These are phyloP conservation scores for Cystofilobasidium macerans DNA, from an alignment of 768 basidiomycete species.

Conservation along the genomic window DNA sequence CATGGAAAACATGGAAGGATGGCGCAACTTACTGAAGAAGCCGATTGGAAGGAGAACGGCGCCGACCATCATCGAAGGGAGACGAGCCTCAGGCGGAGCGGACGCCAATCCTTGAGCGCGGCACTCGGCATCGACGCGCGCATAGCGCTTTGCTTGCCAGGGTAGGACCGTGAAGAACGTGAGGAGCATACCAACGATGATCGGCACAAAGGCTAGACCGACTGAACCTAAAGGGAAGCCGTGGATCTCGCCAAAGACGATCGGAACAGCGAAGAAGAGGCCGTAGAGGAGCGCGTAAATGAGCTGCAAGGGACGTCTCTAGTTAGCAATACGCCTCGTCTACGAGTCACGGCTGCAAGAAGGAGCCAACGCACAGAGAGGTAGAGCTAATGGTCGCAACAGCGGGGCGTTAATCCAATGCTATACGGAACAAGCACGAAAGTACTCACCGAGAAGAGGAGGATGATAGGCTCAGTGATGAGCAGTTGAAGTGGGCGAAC, in stretches of 20 bases:
- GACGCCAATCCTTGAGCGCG: neutral
- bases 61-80: slow-evolving; percentile 25
- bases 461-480: slow-evolving; percentile 34
- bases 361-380: neutral
- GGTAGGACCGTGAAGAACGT: slow-evolving; percentile 18
- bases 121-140: neutral
- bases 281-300: slow-evolving; percentile 20
- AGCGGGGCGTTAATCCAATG: too few relatives aligned
- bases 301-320: neutral
- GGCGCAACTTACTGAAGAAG: slow-evolving; percentile 19
- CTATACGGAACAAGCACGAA: neutral
- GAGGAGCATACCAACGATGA: neutral
- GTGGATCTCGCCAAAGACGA: slow-evolving; percentile 9
- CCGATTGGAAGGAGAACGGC: slow-evolving; percentile 17
- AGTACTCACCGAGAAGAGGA: neutral
- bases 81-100: slow-evolving; percentile 19
- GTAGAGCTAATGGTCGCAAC: neutral
- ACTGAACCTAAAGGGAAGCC: slow-evolving; percentile 18
- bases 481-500: slow-evolving; percentile 33
- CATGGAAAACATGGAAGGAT: neutral
- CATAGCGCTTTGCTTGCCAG: slow-evolving; percentile 3
- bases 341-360: too few relatives aligned
- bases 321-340: too few relatives aligned
- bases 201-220: slow-evolving; percentile 13
- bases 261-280: slow-evolving; percentile 21